Evolutionary conservation across 371 early-diverging fungal species (phyloP).

Genomic region (Massospora cicadina): DNA sequence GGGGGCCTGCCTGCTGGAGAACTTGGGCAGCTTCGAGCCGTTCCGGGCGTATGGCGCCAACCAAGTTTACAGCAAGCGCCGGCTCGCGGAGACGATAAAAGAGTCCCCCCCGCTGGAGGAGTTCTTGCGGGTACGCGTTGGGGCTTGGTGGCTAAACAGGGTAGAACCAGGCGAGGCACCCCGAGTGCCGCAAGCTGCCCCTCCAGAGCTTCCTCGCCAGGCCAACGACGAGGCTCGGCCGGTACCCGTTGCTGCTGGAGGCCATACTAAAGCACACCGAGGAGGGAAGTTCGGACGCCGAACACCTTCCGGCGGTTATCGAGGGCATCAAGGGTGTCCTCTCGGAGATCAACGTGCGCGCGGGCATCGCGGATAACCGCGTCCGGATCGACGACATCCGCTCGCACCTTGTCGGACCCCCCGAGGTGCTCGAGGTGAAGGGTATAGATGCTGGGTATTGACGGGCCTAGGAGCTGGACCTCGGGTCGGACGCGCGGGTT

Average conservation of each 20-base stretch:
- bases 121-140: neutral
- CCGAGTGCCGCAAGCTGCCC: slow-evolving; percentile 64
- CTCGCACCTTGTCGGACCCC: slow-evolving; percentile 27
- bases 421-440: slow-evolving; percentile 23
- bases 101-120: slow-evolving; percentile 23
- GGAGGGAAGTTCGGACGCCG: slow-evolving; percentile 57
- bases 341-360: slow-evolving; percentile 43
- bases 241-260: slow-evolving; percentile 71
- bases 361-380: slow-evolving; percentile 67
- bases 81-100: slow-evolving; percentile 56
- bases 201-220: slow-evolving; percentile 63
- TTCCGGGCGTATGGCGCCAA: slow-evolving; percentile 79
- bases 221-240: slow-evolving; percentile 75
- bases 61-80: slow-evolving; percentile 63
- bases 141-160: neutral
- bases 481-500: slow-evolving; percentile 44
- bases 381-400: slow-evolving; percentile 40
- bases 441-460: neutral
- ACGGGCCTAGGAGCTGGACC: slow-evolving; percentile 39
- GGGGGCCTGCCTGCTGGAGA: slow-evolving; percentile 64
- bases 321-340: slow-evolving; percentile 43
- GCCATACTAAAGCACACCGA: slow-evolving; percentile 71
- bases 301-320: slow-evolving; percentile 35
- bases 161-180: slow-evolving; percentile 46
- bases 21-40: slow-evolving; percentile 48